Conservation (phyloP, 306 rosid species). For the Cucurbita maxima region DNA sequence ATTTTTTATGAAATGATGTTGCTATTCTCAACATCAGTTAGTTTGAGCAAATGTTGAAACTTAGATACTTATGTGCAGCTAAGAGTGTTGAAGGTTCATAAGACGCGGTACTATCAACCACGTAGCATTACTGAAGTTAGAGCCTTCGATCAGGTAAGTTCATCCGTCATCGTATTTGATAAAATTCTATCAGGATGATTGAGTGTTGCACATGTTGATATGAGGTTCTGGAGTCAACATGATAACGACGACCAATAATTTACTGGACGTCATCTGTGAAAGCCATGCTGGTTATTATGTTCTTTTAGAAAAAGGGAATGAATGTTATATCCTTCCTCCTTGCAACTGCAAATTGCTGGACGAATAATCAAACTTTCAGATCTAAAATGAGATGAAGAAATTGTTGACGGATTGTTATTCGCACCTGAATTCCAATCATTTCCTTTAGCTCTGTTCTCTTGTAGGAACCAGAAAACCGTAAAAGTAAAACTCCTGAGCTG, state of each 20-base stretch:
- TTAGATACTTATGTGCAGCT: conserved; percentile 22
- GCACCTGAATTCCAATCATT: not conserved
- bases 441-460: not conserved
- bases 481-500: not conserved
- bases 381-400: not conserved
- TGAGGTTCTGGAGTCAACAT: not conserved
- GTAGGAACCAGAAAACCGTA: not conserved
- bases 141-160: conserved; percentile 46
- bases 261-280: not conserved
- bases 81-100: conserved; percentile 12
- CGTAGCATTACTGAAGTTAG: conserved; percentile 12
- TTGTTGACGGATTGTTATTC: not conserved
- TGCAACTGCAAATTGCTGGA: not conserved
- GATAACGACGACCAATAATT: not conserved
- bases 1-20: not conserved
- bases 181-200: not conserved
- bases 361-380: not conserved
- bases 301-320: not conserved
- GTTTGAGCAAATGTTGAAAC: not conserved
- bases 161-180: not conserved
- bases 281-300: not conserved
- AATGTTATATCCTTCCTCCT: not conserved
- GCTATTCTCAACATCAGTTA: not conserved
- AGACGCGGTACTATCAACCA: conserved; percentile 7
- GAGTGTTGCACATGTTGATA: not conserved